A percentile compares a stretch with the other conserved stretches of the same genome.
These are phyloP conservation scores for Ceratobasidium papillatum DNA, from an alignment of 1,284 basidiomycete genomes.

Conservation along the genomic window DNA sequence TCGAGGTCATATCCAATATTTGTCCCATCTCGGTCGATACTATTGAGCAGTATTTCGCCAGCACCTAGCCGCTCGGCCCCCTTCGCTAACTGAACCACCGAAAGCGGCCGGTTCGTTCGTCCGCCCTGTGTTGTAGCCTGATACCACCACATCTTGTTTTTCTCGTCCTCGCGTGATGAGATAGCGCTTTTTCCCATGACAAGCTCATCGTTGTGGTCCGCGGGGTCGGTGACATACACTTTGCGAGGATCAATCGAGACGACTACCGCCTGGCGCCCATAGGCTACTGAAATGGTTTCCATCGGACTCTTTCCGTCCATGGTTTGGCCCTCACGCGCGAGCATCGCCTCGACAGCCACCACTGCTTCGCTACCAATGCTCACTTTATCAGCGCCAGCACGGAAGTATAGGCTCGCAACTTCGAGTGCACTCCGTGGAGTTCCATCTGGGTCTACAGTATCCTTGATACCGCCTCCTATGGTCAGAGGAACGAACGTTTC, in stretches of 20 bases:
- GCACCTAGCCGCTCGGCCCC: conserved; percentile 92
- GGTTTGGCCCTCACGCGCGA: conserved; percentile 56
- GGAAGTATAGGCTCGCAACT: conserved; percentile 96
- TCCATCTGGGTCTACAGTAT: conserved; percentile 94
- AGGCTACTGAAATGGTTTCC: conserved; percentile 89
- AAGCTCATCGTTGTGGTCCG: conserved; percentile 67
- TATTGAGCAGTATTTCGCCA: conserved; percentile 95
- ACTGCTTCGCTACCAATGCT: conserved; percentile 97
- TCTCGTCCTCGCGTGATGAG: conserved; percentile 62
- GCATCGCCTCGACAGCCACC: conserved; percentile 87
- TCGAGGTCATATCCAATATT: conserved; percentile 89
- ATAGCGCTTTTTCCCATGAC: conserved; percentile 57
- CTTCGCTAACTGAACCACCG: conserved; percentile 88
- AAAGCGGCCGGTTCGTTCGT: conserved; percentile 86
- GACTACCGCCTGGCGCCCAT: conserved; percentile 97
- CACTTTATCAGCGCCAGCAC: conserved; percentile 97
- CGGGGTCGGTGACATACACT: conserved; percentile 76
- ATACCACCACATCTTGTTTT: conserved; percentile 95
- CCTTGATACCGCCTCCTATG: conserved; percentile 98
- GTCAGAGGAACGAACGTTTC: conserved; percentile 97
- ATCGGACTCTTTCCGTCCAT: conserved; percentile 75
- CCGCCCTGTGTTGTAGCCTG: conserved; percentile 97
- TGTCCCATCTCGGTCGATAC: conserved; percentile 97
- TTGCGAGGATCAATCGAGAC: conserved; percentile 96
- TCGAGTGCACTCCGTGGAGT: conserved; percentile 87